Conservation (phyloP, 2,329 filamentous ascomycete species). For the Diaporthe sp. region DNA sequence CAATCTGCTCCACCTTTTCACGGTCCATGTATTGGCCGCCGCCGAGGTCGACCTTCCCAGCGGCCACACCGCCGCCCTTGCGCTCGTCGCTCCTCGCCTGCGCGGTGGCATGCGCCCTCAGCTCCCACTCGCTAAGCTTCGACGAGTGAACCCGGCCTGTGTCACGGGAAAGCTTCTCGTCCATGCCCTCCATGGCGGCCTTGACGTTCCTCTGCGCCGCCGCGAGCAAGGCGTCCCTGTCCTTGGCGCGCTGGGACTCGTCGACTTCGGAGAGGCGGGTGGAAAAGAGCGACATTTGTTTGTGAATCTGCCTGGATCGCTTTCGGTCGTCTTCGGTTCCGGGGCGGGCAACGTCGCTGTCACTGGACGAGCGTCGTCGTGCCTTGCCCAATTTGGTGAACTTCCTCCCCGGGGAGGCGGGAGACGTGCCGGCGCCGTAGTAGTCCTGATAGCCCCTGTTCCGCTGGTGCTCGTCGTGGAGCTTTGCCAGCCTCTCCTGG, state of each 20-base stretch:
- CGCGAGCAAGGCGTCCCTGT: constrained; percentile 81
- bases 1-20: constrained; percentile 84
- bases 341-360: constrained; percentile 65
- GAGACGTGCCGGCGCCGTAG: constrained; percentile 71
- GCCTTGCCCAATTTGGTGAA: constrained; percentile 68
- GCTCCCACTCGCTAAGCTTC: constrained; percentile 82
- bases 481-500: constrained; percentile 83
- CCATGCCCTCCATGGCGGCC: constrained; percentile 82
- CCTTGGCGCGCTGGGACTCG: constrained; percentile 79
- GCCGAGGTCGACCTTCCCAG: constrained; percentile 77
- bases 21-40: constrained; percentile 85
- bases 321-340: constrained; percentile 68
- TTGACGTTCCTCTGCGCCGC: constrained; percentile 90
- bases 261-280: constrained; percentile 78
- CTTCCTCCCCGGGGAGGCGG: constrained; percentile 53
- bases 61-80: constrained; percentile 61
- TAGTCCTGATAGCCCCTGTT: constrained; percentile 79
- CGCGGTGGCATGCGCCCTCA: constrained; percentile 79
- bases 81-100: constrained; percentile 74
- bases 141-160: constrained; percentile 81
- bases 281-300: constrained; percentile 85
- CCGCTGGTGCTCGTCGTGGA: constrained; percentile 78
- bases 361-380: constrained; percentile 76
- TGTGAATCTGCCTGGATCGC: constrained; percentile 79
- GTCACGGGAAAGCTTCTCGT: constrained; percentile 82